Conservation (phyloP, 768 basidiomycete genomes). For the Mycena belliarum region DNA sequence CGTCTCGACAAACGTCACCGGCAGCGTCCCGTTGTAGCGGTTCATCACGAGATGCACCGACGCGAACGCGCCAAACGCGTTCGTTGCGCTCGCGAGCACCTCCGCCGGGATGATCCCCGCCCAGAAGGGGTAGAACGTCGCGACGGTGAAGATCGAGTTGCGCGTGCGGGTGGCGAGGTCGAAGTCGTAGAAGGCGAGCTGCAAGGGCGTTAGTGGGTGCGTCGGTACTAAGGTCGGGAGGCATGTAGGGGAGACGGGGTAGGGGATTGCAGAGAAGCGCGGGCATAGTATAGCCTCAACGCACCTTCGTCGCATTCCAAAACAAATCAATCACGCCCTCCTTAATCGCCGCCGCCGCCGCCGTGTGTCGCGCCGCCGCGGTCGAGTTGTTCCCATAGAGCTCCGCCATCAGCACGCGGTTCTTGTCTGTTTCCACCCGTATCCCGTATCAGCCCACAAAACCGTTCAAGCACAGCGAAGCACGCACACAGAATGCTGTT, state of each 20-base stretch:
- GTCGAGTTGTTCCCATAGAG: slow-evolving; percentile 57
- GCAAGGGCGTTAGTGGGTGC: not conserved
- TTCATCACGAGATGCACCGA: slow-evolving; percentile 77
- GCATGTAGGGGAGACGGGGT: not conserved
- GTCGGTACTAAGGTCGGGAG: no score
- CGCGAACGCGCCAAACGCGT: slow-evolving; percentile 73
- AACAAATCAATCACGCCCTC: slow-evolving; percentile 80
- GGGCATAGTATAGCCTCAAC: not conserved
- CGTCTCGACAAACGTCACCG: slow-evolving; percentile 73
- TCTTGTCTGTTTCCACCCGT: slow-evolving; percentile 49
- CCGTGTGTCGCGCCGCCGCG: slow-evolving; percentile 49
- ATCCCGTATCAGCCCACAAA: no score
- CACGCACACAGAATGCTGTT: slow-evolving; percentile 83
- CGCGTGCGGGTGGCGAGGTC: slow-evolving; percentile 70
- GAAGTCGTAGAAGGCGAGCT: slow-evolving; percentile 90
- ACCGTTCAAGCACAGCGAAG: not conserved
- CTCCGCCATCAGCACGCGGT: slow-evolving; percentile 58
- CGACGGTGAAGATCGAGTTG: slow-evolving; percentile 67
- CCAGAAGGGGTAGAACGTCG: slow-evolving; percentile 87
- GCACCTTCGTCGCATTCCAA: slow-evolving; percentile 74
- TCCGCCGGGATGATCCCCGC: slow-evolving; percentile 80
- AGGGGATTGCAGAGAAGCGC: not conserved
- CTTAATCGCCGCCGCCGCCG: slow-evolving; percentile 58
- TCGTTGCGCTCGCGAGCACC: slow-evolving; percentile 52
- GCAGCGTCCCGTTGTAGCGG: slow-evolving; percentile 86